phyloP scores from a whole-genome alignment of 371 early-diverging fungal genomes.

The Funneliformis caledonium region DNA sequence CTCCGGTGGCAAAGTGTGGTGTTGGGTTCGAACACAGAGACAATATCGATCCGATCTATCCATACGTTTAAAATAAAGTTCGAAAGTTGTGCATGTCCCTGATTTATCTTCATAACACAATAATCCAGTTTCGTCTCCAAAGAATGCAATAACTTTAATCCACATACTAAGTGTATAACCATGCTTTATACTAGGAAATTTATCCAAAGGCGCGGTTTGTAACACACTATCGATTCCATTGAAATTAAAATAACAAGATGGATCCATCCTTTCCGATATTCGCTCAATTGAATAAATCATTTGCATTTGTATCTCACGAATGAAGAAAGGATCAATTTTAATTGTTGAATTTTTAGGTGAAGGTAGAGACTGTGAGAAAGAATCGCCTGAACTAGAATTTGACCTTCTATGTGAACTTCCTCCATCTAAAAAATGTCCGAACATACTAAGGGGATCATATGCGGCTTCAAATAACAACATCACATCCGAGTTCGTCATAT shows the following conservation, averaged over 20 bases:
- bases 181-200: constrained; percentile 46
- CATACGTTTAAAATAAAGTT: constrained; percentile 51
- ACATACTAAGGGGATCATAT: constrained; percentile 50
- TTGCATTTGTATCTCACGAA: constrained; percentile 51
- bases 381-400: neutral
- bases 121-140: constrained; percentile 51
- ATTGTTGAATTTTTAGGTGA: constrained; percentile 26
- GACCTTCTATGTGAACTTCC: constrained; percentile 28
- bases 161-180: constrained; percentile 51
- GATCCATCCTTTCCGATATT: constrained; percentile 50
- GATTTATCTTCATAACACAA: constrained; percentile 51
- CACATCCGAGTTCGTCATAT: constrained; percentile 49
- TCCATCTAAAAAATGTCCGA: constrained; percentile 33
- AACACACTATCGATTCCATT: constrained; percentile 47
- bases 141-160: constrained; percentile 51
- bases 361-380: constrained; percentile 20
- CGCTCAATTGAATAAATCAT: constrained; percentile 53
- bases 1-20: constrained; percentile 50
- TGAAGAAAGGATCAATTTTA: constrained; percentile 47
- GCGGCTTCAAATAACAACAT: constrained; percentile 49
- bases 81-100: constrained; percentile 48
- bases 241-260: constrained; percentile 51
- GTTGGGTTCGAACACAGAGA: constrained; percentile 53
- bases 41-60: constrained; percentile 51
- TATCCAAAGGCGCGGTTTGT: constrained; percentile 48